phyloP scores from a whole-genome alignment of 2,329 filamentous ascomycete genomes.

The Pezicula neosporulosa region DNA sequence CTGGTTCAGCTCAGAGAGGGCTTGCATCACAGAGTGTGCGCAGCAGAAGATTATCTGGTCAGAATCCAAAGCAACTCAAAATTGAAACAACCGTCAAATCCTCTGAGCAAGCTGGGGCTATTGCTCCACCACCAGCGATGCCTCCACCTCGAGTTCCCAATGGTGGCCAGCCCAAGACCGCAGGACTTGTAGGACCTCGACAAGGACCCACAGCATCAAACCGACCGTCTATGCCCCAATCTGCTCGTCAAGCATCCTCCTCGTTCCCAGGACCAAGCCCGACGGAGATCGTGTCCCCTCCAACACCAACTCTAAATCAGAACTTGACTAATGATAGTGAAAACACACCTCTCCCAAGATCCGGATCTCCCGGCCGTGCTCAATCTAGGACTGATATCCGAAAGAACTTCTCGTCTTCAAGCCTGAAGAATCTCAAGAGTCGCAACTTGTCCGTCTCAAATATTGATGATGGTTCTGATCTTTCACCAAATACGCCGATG shows the following conservation, averaged over 20 bases:
- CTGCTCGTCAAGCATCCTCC: constrained; percentile 23
- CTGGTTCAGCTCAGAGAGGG: constrained; percentile 36
- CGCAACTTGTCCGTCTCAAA: constrained; percentile 69
- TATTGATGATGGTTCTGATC: constrained; percentile 56
- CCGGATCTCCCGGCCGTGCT: constrained; percentile 49
- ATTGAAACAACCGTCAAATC: constrained; percentile 66
- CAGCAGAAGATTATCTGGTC: constrained; percentile 74
- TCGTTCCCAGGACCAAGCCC: constrained; percentile 20
- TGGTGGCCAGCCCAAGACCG: constrained; percentile 21
- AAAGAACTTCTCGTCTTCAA: constrained; percentile 70
- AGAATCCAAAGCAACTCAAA: constrained; percentile 78
- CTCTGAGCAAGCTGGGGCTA: constrained; percentile 9
- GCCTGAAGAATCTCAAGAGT: constrained; percentile 66
- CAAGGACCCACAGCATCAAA: constrained; percentile 8
- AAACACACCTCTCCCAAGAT: constrained; percentile 35
- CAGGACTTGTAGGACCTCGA: constrained; percentile 17
- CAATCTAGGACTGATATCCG: constrained; percentile 43
- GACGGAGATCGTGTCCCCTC: constrained; percentile 22
- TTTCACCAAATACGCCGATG: constrained; percentile 71
- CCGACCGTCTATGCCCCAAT: constrained; percentile 19
- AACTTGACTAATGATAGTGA: constrained; percentile 24
- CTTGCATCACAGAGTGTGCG: constrained; percentile 52
- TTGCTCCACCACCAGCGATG: constrained; percentile 21
- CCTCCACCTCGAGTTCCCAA: constrained; percentile 16
- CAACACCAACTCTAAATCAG: constrained; percentile 27